Conservation (phyloP, 257 asterid species). For the Coffea canephora region DNA sequence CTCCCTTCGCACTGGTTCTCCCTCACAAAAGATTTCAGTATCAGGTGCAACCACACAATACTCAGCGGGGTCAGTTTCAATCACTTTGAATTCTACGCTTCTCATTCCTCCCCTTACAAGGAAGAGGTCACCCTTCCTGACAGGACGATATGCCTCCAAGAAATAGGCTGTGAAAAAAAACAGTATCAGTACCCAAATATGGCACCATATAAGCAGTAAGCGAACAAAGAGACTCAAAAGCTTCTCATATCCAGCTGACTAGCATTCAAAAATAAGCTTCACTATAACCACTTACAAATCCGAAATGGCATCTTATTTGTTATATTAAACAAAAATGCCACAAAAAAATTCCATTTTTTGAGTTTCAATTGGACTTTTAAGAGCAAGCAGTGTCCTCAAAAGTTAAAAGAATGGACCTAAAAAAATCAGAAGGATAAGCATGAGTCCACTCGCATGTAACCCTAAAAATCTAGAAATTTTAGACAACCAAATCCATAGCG, state of each 20-base stretch:
- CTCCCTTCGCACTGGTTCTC: constrained; percentile 75
- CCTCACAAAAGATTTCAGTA: constrained; percentile 84
- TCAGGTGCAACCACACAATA: constrained; percentile 88
- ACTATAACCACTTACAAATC: neutral
- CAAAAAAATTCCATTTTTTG: neutral
- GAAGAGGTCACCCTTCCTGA: constrained; percentile 76
- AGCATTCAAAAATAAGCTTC: neutral
- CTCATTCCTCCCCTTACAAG: constrained; percentile 91
- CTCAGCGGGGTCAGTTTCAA: constrained; percentile 75
- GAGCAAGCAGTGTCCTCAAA: neutral
- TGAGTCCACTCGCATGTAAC: neutral
- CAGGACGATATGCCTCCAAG: constrained; percentile 76
- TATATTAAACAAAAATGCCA: neutral
- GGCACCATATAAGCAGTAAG: neutral
- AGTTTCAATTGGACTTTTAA: neutral
- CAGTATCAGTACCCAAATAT: neutral
- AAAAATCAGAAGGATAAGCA: neutral
- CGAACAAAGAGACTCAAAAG: neutral
- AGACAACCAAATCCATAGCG: neutral
- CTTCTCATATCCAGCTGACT: neutral
- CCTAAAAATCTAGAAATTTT: neutral
- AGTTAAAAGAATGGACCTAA: neutral
- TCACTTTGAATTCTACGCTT: constrained; percentile 72
- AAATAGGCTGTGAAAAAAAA: constrained; percentile 56
- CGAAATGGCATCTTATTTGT: neutral